Evolutionary conservation across 257 asterid genomes (phyloP), one percentile per base, ranked within the genome.

Genomic region (Lavandula angustifolia): DNA sequence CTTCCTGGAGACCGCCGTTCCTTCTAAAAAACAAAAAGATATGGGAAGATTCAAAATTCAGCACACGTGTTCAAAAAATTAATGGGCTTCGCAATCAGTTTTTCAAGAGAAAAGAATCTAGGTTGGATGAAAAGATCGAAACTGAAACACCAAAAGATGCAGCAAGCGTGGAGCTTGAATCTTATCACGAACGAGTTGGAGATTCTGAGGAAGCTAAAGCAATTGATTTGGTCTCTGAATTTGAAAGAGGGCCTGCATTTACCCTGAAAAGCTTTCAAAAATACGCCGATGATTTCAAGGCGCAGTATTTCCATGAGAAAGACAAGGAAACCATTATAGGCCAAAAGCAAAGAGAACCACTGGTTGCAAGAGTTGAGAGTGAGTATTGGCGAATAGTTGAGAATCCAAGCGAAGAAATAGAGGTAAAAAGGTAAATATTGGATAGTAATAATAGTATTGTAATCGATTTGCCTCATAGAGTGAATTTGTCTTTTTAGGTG

Each of bases 331-430:
- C 37, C 51, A 65, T 7, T 35, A 49, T 56, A 0, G 37, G 33
- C 41, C 53, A 16, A 53, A 78, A 63, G 49, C 60, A 17, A 38
- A 62, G 51, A 63, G 86, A 69, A 68, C 94, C 88, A 10, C 68
- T 77, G 33, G 50, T 81, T 65, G 74, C 71, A 17, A 72, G 78
- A 72, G 66, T 92, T 40, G 99, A 92, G 82, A 89, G 87, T 33
- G 96, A 92, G 69, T 92, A 89, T 76, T 92, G 99, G 99, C 82
- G 95, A 61, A 75, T 85, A 42, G 61, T 92, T 68, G 87, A 84
- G 67, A 85, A 80, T 50, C 88, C 96, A 49, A 79, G 62, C 66
- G 94, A 83, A 75, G 86, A 85, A 82, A 77, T 87, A 63, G 96
- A 89, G 99, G 99, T 85, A 73, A 57, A 62, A 62, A 46, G 49